Base-by-base conservation (phyloP, 495 filamentous ascomycete species). In the Haplographium delicatum region DNA sequence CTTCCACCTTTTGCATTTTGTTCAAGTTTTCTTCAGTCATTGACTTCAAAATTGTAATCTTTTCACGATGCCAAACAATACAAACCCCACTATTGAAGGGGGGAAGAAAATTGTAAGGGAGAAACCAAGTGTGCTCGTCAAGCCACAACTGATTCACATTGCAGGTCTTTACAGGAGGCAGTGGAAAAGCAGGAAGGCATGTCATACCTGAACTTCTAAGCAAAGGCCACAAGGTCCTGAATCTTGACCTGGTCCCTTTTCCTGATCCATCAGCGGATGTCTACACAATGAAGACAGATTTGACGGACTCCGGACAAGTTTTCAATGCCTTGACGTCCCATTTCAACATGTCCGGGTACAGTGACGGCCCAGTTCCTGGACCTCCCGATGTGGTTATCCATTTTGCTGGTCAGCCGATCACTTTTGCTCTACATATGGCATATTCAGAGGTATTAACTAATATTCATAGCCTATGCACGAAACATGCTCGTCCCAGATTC, bases 381-480 rank as follows among this genome's bases (percentile, higher is more conserved):
- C 47, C 74, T 11, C 78, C 79, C 0, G 78, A 81, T 59, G 79
- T 73, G 0, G 73, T 84, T 9, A 80, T 83, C 40, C 79, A 84
- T 56, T 75, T 83, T 19, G 80, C 78, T 5, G 50, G 50, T 51
- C 28, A 22, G 43, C 31, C n/a, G n/a, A 80, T 83, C 40, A 79
- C 83, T 56, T 75, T 83, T 19, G 80, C 78, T 5, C 45, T 45
- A 47, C 28, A 22, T 35, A 30, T 5, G 15, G 5, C 23, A n/a
- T 18, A 37, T 3, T 18, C 6, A 25, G 20, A 35, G 39, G 15
- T 23, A 44, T 15, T 4, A 6, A 43, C 20, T 16, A 23, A 20
- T 23, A 25, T 19, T 5, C 18, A 25, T 11, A 58, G 78, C 76
- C 3, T 76, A 77, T 56, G 71, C 81, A 0, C 69, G 79, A 33